phyloP scores from a whole-genome alignment of 2,329 filamentous ascomycete species.

The Xylaria sp. region DNA sequence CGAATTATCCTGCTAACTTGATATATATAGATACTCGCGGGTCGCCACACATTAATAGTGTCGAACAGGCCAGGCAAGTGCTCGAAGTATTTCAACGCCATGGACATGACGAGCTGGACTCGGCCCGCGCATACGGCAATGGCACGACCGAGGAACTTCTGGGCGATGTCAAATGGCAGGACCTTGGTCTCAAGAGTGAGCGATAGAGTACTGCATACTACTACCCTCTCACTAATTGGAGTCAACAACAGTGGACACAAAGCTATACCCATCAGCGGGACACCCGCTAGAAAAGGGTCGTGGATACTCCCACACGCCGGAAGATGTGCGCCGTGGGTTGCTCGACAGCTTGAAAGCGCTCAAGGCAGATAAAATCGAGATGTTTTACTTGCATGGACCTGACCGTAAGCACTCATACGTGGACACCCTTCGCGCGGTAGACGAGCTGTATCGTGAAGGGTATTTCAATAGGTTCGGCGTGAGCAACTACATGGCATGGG shows the following conservation, averaged over 20 bases:
- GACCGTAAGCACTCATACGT: conserved; percentile 57
- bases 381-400: conserved; percentile 53
- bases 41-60: conserved; percentile 32
- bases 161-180: conserved; percentile 53
- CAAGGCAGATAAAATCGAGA: conserved; percentile 41
- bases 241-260: conserved; percentile 53
- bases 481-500: conserved; percentile 58
- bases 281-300: conserved; percentile 14
- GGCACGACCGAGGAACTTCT: conserved; percentile 71
- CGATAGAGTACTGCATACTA: no score
- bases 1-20: not conserved
- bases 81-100: conserved; percentile 73
- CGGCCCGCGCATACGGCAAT: conserved; percentile 71
- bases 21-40: conserved; percentile 20
- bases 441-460: conserved; percentile 52
- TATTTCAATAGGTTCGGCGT: conserved; percentile 56
- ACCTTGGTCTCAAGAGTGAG: conserved; percentile 50
- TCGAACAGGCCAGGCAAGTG: conserved; percentile 55
- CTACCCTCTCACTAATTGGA: not conserved
- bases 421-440: conserved; percentile 56
- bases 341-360: conserved; percentile 50
- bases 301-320: conserved; percentile 43
- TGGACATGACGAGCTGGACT: conserved; percentile 73
- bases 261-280: conserved; percentile 45
- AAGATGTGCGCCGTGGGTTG: conserved; percentile 48